Conservation (phyloP, 352 stramenopile genomes). For the Phytophthora fragariae region DNA sequence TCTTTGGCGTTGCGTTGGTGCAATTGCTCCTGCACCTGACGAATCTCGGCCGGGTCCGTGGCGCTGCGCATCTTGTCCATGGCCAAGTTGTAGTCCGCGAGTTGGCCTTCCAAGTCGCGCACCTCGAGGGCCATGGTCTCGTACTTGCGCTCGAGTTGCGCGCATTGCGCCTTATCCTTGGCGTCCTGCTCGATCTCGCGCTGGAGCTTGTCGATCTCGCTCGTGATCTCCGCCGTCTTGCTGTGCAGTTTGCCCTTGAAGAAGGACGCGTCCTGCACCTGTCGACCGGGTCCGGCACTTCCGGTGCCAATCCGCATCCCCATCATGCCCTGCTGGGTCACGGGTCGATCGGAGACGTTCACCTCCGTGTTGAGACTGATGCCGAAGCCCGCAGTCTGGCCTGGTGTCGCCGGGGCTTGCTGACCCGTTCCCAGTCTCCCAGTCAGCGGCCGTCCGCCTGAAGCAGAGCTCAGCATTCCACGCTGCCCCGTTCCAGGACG, state of each 20-base stretch:
- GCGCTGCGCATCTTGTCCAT: slow-evolving; percentile 91
- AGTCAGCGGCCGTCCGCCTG: slow-evolving; percentile 59
- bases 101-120: slow-evolving; percentile 88
- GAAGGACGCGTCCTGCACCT: slow-evolving; percentile 91
- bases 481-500: slow-evolving; percentile 67
- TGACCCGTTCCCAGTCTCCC: slow-evolving; percentile 63
- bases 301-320: slow-evolving; percentile 86
- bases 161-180: slow-evolving; percentile 92
- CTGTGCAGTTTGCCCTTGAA: slow-evolving; percentile 92
- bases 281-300: slow-evolving; percentile 67
- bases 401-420: slow-evolving; percentile 62
- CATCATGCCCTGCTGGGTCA: slow-evolving; percentile 94
- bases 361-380: slow-evolving; percentile 92
- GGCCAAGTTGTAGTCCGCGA: slow-evolving; percentile 94
- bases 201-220: slow-evolving; percentile 82
- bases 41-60: slow-evolving; percentile 73
- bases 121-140: slow-evolving; percentile 74
- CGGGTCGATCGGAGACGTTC: slow-evolving; percentile 90
- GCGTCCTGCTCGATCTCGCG: slow-evolving; percentile 88
- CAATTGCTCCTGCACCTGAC: slow-evolving; percentile 74
- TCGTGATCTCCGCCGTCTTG: slow-evolving; percentile 90
- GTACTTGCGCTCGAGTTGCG: slow-evolving; percentile 83
- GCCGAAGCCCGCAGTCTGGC: slow-evolving; percentile 72
- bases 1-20: slow-evolving; percentile 83
- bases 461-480: slow-evolving; percentile 52